Percentiles rank a stretch among this genome's conserved stretches.
Evolutionary conservation across 2,329 filamentous ascomycete genomes (phyloP).

Genomic region (Ascochyta koolunga): DNA sequence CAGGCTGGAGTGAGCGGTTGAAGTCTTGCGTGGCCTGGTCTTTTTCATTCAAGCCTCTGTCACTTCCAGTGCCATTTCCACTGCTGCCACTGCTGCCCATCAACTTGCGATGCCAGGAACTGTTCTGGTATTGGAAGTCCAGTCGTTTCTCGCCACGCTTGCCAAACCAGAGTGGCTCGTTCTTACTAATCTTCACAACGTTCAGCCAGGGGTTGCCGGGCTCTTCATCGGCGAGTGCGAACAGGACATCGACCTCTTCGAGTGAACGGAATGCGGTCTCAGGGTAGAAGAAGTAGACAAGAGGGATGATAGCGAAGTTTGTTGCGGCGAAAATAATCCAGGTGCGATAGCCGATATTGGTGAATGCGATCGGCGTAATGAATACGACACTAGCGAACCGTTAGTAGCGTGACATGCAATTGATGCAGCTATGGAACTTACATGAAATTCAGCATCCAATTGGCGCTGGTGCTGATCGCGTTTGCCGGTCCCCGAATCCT

Average conservation of each 20-base stretch:
- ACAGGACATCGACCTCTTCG: constrained; percentile 73
- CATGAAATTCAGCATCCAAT: constrained; percentile 71
- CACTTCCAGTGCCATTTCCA: constrained; percentile 22
- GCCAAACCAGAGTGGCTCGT: constrained; percentile 63
- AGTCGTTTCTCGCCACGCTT: constrained; percentile 57
- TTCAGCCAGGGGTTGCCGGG: constrained; percentile 54
- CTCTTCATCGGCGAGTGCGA: constrained; percentile 58
- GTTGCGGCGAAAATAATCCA: constrained; percentile 63
- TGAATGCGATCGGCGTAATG: constrained; percentile 66
- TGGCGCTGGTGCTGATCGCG: constrained; percentile 82
- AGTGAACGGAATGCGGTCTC: constrained; percentile 62
- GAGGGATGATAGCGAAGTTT: constrained; percentile 60
- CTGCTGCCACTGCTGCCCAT: constrained; percentile 22
- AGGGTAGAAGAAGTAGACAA: constrained; percentile 65
- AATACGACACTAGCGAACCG: constrained; percentile 63
- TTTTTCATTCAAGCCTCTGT: constrained; percentile 16
- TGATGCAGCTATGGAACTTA: constrained; percentile 53
- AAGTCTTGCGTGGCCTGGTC: constrained; percentile 6
- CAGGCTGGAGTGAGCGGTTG: constrained; percentile 2
- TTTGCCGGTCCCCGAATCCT: constrained; percentile 88
- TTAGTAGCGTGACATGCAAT: not conserved
- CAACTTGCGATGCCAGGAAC: constrained; percentile 33
- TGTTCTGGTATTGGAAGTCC: constrained; percentile 55
- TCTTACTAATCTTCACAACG: constrained; percentile 56
- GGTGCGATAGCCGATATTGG: constrained; percentile 59